Evolutionary conservation across 2,329 filamentous ascomycete species (phyloP).

Genomic region (Beauveria bassiana): DNA sequence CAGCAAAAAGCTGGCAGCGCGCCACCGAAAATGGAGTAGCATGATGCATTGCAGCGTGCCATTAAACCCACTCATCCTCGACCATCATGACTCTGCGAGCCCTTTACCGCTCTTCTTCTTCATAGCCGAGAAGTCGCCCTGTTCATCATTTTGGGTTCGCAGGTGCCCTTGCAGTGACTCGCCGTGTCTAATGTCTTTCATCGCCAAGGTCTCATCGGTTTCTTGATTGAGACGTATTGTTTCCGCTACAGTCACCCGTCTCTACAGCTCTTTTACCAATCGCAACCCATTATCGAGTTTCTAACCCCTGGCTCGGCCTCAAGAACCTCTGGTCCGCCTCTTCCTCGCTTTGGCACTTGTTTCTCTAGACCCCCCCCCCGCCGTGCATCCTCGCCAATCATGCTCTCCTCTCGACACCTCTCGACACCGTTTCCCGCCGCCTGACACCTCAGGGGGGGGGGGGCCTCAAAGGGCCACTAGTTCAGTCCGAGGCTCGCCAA

Average conservation of each 20-base stretch:
- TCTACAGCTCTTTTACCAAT: neutral
- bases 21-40: neutral
- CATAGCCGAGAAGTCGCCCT: neutral
- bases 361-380: neutral
- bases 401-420: no score
- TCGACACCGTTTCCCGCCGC: neutral
- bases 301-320: no score
- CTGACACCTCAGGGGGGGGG: neutral
- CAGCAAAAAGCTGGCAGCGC: neutral
- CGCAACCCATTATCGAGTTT: neutral
- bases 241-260: neutral
- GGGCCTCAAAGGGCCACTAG: no score
- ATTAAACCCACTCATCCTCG: neutral
- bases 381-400: neutral
- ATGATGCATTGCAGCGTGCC: neutral
- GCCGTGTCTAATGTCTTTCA: neutral
- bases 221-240: neutral
- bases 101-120: conserved; percentile 3
- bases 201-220: neutral
- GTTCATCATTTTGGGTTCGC: neutral
- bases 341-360: neutral
- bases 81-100: neutral
- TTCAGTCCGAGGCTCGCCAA: no score
- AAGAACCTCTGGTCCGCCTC: neutral
- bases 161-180: neutral